phyloP scores from a whole-genome alignment of 768 basidiomycete genomes.

The Leccinum disarticulatum region DNA sequence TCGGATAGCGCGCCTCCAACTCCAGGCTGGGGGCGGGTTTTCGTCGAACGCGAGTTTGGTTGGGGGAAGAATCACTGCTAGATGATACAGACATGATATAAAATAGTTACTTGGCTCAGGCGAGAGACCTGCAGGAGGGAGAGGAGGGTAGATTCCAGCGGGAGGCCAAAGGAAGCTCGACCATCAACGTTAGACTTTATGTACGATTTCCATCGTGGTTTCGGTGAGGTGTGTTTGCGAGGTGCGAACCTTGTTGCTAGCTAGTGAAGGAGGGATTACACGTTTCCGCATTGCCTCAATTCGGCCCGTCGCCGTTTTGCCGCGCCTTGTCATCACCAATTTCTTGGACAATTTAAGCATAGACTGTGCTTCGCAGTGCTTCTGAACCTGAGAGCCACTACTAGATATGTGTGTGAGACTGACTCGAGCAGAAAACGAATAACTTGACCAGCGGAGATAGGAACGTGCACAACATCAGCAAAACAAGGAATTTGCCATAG shows the following conservation, averaged over 20 bases:
- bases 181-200: slow-evolving; percentile 24
- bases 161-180: slow-evolving; percentile 13
- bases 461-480: not conserved
- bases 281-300: slow-evolving; percentile 33
- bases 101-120: slow-evolving; percentile 17
- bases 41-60: slow-evolving; percentile 38
- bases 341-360: slow-evolving; percentile 12
- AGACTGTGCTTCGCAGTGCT: slow-evolving; percentile 17
- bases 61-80: slow-evolving; percentile 23
- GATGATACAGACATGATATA: slow-evolving; percentile 33
- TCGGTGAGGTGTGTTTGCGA: slow-evolving; percentile 31
- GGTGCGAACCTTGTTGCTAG: slow-evolving; percentile 22
- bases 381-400: slow-evolving; percentile 17
- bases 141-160: slow-evolving; percentile 16
- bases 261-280: slow-evolving; percentile 10
- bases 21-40: slow-evolving; percentile 59
- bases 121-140: slow-evolving; percentile 16
- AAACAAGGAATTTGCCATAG: no score
- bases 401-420: not conserved
- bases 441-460: not conserved
- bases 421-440: not conserved
- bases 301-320: slow-evolving; percentile 34
- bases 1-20: slow-evolving; percentile 56
- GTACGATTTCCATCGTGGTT: slow-evolving; percentile 36
- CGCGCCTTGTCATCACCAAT: slow-evolving; percentile 23